Conservation (phyloP, 495 filamentous ascomycete genomes). For the Penicillium soppii region DNA sequence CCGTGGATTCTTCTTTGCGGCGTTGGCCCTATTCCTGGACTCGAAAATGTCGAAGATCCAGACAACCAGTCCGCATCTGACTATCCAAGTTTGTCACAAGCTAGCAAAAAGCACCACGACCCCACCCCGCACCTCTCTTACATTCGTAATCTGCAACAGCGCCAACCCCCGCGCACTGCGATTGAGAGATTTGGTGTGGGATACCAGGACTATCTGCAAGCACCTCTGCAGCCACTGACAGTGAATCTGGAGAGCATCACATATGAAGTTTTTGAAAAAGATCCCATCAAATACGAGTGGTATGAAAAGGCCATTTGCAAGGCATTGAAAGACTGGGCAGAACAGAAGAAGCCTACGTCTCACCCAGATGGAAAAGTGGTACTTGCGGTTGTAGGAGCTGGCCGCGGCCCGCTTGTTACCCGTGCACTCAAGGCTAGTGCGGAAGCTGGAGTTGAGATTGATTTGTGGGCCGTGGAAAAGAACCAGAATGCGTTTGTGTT, state of each 20-base stretch:
- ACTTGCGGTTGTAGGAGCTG: slow-evolving; percentile 89
- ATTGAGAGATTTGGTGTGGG: slow-evolving; percentile 72
- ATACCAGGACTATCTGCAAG: slow-evolving; percentile 94
- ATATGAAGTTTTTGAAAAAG: slow-evolving; percentile 98
- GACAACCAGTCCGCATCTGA: slow-evolving; percentile 41
- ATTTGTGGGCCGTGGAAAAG: slow-evolving; percentile 93
- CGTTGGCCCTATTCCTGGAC: slow-evolving; percentile 64
- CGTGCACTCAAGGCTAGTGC: slow-evolving; percentile 77
- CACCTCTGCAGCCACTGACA: slow-evolving; percentile 88
- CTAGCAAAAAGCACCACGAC: slow-evolving; percentile 53
- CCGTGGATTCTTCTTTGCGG: slow-evolving; percentile 83
- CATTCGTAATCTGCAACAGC: slow-evolving; percentile 76
- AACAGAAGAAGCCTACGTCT: slow-evolving; percentile 68
- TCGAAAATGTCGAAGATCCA: slow-evolving; percentile 40
- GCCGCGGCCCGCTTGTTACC: slow-evolving; percentile 86
- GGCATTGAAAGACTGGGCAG: slow-evolving; percentile 78
- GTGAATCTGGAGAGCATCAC: slow-evolving; percentile 97
- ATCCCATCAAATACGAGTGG: slow-evolving; percentile 95
- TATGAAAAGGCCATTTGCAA: slow-evolving; percentile 83
- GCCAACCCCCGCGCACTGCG: slow-evolving; percentile 63
- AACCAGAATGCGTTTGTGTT: slow-evolving; percentile 97
- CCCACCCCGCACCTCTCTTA: slow-evolving; percentile 73
- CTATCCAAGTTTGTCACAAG: slow-evolving; percentile 68
- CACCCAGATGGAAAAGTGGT: slow-evolving; percentile 70
- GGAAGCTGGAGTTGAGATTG: slow-evolving; percentile 70